A percentile compares a stretch with the other conserved stretches of the same genome.
These are phyloP conservation scores for Kregervanrija delftensis DNA, from an alignment of 805 yeast genomes.

Conservation along the genomic window DNA sequence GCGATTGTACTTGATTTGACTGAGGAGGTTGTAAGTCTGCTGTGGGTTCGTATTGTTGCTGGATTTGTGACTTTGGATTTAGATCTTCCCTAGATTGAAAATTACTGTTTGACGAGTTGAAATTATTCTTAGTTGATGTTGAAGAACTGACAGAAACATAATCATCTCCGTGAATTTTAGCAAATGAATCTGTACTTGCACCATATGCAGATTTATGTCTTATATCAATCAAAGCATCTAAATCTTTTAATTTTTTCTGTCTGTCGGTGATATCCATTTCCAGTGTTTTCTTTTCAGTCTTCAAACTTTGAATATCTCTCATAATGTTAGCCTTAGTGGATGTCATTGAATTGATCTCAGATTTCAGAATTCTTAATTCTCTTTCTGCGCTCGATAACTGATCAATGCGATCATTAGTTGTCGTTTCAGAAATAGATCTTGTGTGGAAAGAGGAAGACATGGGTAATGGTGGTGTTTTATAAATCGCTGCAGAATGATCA, in stretches of 20 bases:
- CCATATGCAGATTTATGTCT: conserved; percentile 1
- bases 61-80: not conserved
- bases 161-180: not conserved
- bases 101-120: not conserved
- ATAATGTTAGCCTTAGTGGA: conserved; percentile 35
- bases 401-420: conserved; percentile 17
- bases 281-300: conserved; percentile 38
- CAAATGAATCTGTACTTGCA: conserved; percentile 6
- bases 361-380: conserved; percentile 30
- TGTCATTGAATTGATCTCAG: conserved; percentile 34
- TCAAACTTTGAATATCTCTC: conserved; percentile 47
- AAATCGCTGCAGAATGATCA: conserved; percentile 28
- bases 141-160: conserved; percentile 6
- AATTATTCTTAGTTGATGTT: conserved; percentile 1
- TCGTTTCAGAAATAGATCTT: conserved; percentile 40
- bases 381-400: conserved; percentile 30
- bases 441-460: conserved; percentile 25
- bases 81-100: not conserved
- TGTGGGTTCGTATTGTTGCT: too few relatives aligned
- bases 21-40: too few relatives aligned
- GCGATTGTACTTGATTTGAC: too few relatives aligned
- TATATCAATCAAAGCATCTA: conserved; percentile 8
- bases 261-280: conserved; percentile 34
- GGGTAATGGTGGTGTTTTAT: conserved; percentile 41
- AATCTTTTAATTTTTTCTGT: conserved; percentile 10